Conservation (phyloP, 164 flowering plant species). For the Dillenia turbinata region DNA sequence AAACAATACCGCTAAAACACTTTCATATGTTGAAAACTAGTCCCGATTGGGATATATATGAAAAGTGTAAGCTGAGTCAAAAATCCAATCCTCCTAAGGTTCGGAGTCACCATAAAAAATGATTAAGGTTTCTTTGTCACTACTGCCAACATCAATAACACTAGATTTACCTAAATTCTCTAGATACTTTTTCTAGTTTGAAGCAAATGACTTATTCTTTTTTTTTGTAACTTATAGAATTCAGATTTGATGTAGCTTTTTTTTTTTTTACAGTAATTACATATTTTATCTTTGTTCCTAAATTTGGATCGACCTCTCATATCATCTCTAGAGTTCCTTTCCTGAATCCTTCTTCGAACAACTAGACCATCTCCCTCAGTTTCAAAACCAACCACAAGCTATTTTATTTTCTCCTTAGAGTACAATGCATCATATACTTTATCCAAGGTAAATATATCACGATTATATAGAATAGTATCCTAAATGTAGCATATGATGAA, state of each 20-base stretch:
- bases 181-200: neutral
- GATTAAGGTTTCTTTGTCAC: neutral
- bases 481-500: no score
- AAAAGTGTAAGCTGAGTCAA: slow-evolving; percentile 10
- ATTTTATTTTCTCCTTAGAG: no score
- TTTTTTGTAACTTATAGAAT: slow-evolving; percentile 1
- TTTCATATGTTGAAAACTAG: slow-evolving; percentile 6
- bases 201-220: neutral
- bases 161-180: neutral
- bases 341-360: no score
- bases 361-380: no score
- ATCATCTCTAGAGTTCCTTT: no score
- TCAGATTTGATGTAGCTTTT: slow-evolving; percentile 4
- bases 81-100: slow-evolving; percentile 4
- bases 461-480: no score
- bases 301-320: neutral
- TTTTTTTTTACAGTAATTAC: slow-evolving; percentile 2
- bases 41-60: slow-evolving; percentile 6
- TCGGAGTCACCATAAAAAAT: neutral
- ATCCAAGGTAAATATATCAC: no score
- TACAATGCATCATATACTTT: no score
- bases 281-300: neutral
- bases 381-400: no score
- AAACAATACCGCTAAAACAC: neutral
- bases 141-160: neutral